phyloP scores from a whole-genome alignment of 441 rosid species.

The Metrosideros polymorpha region DNA sequence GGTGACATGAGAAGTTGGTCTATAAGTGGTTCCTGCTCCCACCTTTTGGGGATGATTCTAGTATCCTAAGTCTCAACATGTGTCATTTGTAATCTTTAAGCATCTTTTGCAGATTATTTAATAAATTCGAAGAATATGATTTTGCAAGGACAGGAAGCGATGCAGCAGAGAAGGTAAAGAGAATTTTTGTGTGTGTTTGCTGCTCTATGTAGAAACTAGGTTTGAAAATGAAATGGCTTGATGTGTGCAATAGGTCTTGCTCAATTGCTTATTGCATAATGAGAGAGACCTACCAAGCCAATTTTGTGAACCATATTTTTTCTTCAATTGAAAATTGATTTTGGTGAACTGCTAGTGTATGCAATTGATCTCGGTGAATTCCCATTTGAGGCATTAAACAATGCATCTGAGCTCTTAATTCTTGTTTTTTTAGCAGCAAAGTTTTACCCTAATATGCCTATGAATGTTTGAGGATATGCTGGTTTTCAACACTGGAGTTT shows the following conservation, averaged over 20 bases:
- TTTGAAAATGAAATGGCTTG: neutral
- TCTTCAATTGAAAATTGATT: neutral
- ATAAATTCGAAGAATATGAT: slow-evolving; percentile 70
- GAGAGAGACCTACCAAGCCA: neutral
- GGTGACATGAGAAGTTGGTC: neutral
- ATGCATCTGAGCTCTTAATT: neutral
- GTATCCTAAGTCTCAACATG: neutral
- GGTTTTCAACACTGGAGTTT: neutral
- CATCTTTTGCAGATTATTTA: slow-evolving; percentile 49
- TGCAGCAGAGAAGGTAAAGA: slow-evolving; percentile 62
- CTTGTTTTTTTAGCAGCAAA: neutral
- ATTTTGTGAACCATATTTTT: neutral
- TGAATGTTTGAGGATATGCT: neutral
- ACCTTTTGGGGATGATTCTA: neutral
- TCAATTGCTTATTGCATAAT: neutral
- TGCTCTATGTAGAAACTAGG: neutral
- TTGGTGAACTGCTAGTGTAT: neutral
- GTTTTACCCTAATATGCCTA: neutral
- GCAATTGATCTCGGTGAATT: neutral
- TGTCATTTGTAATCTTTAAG: neutral
- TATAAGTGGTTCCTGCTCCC: neutral
- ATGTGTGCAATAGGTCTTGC: neutral
- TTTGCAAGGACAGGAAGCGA: slow-evolving; percentile 82
- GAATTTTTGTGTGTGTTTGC: neutral
- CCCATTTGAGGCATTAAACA: neutral